These are phyloP conservation scores for Chalciporus piperatoides DNA, from an alignment of 1,284 basidiomycete species.

Conservation along the genomic window DNA sequence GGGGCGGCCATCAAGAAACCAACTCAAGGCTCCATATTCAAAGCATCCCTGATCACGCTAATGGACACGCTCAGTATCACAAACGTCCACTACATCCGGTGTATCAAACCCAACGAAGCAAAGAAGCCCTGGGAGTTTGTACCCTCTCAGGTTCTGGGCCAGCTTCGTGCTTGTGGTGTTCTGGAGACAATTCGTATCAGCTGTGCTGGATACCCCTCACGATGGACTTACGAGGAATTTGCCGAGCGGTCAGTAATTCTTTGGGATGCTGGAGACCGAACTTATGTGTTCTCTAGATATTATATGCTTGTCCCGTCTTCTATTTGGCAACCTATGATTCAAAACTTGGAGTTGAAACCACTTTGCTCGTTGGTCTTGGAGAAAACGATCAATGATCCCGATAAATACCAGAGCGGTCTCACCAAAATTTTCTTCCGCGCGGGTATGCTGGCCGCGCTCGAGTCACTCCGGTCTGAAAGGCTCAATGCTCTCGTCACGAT, in stretches of 20 bases:
- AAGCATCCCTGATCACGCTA: constrained; percentile 87
- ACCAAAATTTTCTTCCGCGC: constrained; percentile 99
- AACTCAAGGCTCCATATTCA: constrained; percentile 98
- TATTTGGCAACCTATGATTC: constrained; percentile 82
- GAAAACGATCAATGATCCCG: constrained; percentile 84
- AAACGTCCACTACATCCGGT: constrained; percentile 99
- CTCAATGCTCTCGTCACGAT: constrained; percentile 91
- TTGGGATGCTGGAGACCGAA: neutral
- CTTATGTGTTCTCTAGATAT: constrained; percentile 56
- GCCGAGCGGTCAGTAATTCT: constrained; percentile 78
- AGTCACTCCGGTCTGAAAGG: constrained; percentile 83
- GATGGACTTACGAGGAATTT: constrained; percentile 99
- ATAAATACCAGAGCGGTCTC: constrained; percentile 96
- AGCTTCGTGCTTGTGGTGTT: constrained; percentile 97
- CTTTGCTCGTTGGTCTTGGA: constrained; percentile 88
- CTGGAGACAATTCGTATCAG: constrained; percentile 98
- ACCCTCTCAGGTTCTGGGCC: constrained; percentile 93
- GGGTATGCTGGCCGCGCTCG: constrained; percentile 97
- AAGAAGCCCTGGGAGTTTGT: constrained; percentile 98
- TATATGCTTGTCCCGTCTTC: constrained; percentile 93
- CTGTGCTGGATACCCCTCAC: constrained; percentile 98
- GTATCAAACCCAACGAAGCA: constrained; percentile 98
- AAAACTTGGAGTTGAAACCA: constrained; percentile 71
- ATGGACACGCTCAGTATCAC: constrained; percentile 99
- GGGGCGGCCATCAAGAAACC: constrained; percentile 83